Evolutionary conservation across 495 filamentous ascomycete species (phyloP), one percentile per base, ranked within the genome.

Genomic region (Apiosordaria backusii): DNA sequence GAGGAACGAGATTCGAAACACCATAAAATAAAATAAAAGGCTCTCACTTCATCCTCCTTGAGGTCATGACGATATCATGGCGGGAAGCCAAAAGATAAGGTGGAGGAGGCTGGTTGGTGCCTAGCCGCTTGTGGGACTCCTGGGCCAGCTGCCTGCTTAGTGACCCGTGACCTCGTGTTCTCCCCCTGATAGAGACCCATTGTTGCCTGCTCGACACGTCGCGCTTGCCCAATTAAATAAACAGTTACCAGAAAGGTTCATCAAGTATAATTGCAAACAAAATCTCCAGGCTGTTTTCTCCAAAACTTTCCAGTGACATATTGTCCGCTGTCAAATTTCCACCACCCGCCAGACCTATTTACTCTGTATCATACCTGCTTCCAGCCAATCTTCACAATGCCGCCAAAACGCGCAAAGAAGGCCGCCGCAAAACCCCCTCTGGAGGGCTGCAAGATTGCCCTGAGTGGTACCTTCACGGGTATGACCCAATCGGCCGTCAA

Each of bases 381-480:
- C 35, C 9, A 19, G 16, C 24, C 24, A 10, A 22, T 57, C 50
- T 25, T 21, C 64, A 67, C 45, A 4, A 77, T 77, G 75, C 66
- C 72, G 23, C 72, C 72, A 1, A 74, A 66, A 40, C 61, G 65
- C 59, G 69, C 53, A 16, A 74, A 73, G 64, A 75, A 71, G 62
- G 72, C 67, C 18, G 72, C 67, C 19, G 57, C 74, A 18, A 55
- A 60, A 4, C 72, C 67, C 3, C 70, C 79, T 1, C 68, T 87
- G 18, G 75, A 81, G 19, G 78, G 78, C 1, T 76, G 82, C 29
- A 77, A 74, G 16, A 80, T 92, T 50, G 84, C 82, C n/a, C 72
- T 90, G 25, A 86, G 85, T 65, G 89, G 89, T 22, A 81, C 82
- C 0, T 86, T 91, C 60, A 80, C 83, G 0, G 79, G 80, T 6